These are phyloP conservation scores for Coprinopsis cinerea DNA, from an alignment of 768 basidiomycete genomes.

Conservation along the genomic window DNA sequence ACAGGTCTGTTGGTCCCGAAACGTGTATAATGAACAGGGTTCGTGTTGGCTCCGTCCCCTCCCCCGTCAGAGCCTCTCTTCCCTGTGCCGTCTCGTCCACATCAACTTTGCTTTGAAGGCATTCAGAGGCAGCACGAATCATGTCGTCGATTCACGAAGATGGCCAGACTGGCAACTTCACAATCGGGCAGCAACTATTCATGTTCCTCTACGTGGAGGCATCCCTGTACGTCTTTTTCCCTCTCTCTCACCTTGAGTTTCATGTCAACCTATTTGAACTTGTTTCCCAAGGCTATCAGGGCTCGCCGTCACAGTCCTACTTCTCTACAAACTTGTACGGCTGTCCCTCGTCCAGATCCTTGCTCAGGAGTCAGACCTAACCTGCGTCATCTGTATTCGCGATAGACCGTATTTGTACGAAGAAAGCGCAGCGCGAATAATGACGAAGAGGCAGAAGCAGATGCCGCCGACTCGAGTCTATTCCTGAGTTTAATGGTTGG, in stretches of 20 bases:
- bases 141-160: neutral
- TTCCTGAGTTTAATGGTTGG: slow-evolving; percentile 5
- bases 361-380: neutral
- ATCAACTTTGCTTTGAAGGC: no score
- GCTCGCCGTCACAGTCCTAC: neutral
- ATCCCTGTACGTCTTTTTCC: neutral
- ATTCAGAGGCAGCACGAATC: no score
- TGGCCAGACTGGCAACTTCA: neutral
- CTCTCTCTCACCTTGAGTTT: neutral
- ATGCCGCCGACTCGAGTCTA: slow-evolving; percentile 6
- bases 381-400: no score
- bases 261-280: neutral
- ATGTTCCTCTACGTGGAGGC: slow-evolving; percentile 3
- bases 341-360: neutral
- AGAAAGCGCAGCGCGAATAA: neutral
- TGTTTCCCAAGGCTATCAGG: slow-evolving; percentile 1
- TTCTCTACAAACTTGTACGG: slow-evolving; percentile 7
- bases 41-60: no score
- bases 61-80: no score
- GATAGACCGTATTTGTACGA: neutral
- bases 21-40: no score
- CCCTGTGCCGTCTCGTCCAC: no score
- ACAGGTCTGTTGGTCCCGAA: no score
- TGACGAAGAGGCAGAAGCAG: neutral
- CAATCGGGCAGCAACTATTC: neutral